Percentiles rank a stretch among this genome's conserved stretches.
Evolutionary conservation across 306 rosid species (phyloP).

Genomic region (Citrullus colocynthis): DNA sequence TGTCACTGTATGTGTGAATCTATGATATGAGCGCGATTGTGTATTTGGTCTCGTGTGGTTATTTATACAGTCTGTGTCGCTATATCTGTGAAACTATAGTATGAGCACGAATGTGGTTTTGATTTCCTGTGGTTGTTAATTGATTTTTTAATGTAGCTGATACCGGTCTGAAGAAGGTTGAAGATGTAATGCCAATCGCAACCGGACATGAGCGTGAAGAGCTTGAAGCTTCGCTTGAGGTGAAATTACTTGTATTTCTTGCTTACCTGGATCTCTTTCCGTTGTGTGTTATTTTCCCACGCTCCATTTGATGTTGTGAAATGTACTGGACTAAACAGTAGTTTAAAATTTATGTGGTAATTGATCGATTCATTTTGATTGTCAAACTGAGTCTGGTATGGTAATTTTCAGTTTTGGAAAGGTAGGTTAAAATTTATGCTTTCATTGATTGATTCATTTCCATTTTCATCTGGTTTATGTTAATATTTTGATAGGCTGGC

Average conservation of each 20-base stretch:
- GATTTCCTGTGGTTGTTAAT: neutral
- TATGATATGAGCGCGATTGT: neutral
- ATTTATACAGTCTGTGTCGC: neutral
- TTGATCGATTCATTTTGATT: neutral
- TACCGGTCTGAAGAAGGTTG: conserved; percentile 35
- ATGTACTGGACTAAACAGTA: neutral
- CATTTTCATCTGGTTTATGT: neutral
- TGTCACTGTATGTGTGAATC: neutral
- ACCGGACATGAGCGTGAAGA: conserved; percentile 97
- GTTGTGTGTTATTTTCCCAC: neutral
- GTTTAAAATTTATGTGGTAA: neutral
- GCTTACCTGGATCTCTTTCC: neutral
- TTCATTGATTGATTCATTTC: neutral
- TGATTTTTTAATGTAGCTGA: neutral
- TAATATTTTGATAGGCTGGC: neutral
- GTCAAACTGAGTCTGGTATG: neutral
- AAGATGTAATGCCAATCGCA: conserved; percentile 80
- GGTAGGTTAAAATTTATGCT: neutral
- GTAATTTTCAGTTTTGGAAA: neutral
- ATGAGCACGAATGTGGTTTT: neutral
- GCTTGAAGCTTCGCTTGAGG: conserved; percentile 59
- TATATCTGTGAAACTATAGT: neutral
- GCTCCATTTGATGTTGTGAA: neutral
- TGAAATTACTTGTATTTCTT: neutral
- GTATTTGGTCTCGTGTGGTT: neutral